Base-by-base conservation (phyloP, 139 green algal species). In the Eudorina sp. region DNA sequence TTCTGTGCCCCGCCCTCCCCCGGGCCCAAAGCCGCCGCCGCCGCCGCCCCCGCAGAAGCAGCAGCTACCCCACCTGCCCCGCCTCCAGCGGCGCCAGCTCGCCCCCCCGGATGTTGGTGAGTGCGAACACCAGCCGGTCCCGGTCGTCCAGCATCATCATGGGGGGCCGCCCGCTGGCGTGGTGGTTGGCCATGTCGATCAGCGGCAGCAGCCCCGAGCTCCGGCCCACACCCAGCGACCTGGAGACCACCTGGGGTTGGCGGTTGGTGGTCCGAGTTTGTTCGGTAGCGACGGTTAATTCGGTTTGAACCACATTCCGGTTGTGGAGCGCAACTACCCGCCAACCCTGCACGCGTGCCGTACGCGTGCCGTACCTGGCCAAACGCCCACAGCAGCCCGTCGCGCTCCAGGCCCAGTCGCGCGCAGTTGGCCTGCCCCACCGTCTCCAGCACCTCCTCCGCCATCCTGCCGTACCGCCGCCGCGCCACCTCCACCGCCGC, bases 171-270 rank as follows among this genome's bases (percentile, higher is more conserved):
- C 62, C 74, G 27, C 36, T 46, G 23, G 64, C 43, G 76, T 79
- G 14, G 77, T 90, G 86, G 76, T 90, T 90, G 60, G 81, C 25
- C 60, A 90, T 58, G 48, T 90, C 86, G 29, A 90, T 83, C 36
- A 58, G 73, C 23, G 86, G 86, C 46, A 90, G 60, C 45, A 90
- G 76, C 9, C 74, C 86, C 2, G 45, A 38, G 11, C 62, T 80
- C 25, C 23, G 27, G 16, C 76, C 75, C 4, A 16, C 64, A 46
- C 53, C 80, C 8, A 90, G 76, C 0, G 76, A 85, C 16, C 86
- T 48, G 0, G 86, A 90, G 29, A 82, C 77, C 53, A 90, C 76
- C 76, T 90, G 86, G 29, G 70, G 4, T n/a, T n/a, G n/a, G n/a
- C n/a, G n/a, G n/a, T n/a, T n/a, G n/a, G n/a, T n/a, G n/a, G n/a